Base-by-base conservation (phyloP, 192 early-diverging fungal species). In the Cetraspora pellucida region DNA sequence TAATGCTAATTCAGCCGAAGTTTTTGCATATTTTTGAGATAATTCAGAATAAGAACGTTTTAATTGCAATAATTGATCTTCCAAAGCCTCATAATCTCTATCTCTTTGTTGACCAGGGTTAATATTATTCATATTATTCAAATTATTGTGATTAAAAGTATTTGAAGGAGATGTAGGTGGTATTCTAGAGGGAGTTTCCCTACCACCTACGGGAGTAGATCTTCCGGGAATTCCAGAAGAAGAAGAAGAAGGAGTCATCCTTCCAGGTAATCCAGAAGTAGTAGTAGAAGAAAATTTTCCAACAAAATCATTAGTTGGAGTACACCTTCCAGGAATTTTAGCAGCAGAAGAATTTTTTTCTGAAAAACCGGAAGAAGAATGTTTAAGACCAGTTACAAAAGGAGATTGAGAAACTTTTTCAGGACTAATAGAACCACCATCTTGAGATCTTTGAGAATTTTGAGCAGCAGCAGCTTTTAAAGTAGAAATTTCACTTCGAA, bases 401-500 rank as follows among this genome's bases (percentile, higher is more conserved):
- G 31, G 63, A 3, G 63, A 16, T 3, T 13, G 47, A 23, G 68
- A 14, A 44, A 65, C 16, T 16, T n/a, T 74, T 13, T 23, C 44
- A n/a, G 63, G 43, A 1, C 30, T 44, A 57, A 17, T 21, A 27
- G 54, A 16, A 46, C 63, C 58, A 27, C 58, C 30, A 44, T 44
- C 17, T n/a, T 11, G 28, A 11, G 16, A 8, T 19, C 19, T 54
- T 43, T 43, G 30, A 10, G 28, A 0, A 65, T 43, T 65, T 19
- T 16, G 13, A 43, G 63, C 19, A 8, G 23, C 37, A n/a, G 25
- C 25, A 21, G 75, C 74, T 67, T 84, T 83, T 44, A 89, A 78
- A 16, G 58, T 25, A 28, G 81, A 81, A 37, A 93, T 78, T 50
- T 93, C 88, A 55, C 52, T 61, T 71, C 87, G 89, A 61, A 94